These are phyloP conservation scores for Rubus idaeus DNA, from an alignment of 306 rosid genomes.

Conservation along the genomic window DNA sequence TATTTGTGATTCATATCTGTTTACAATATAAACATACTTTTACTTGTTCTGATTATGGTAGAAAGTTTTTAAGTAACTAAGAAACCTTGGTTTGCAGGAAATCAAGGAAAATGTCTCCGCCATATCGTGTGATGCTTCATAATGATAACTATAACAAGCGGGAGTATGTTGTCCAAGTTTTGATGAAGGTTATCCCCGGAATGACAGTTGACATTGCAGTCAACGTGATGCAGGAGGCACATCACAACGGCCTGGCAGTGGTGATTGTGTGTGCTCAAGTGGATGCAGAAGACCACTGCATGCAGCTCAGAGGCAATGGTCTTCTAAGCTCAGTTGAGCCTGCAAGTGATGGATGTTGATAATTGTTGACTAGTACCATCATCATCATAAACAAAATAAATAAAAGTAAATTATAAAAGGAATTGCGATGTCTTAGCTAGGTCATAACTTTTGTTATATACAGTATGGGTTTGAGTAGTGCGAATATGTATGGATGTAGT, in stretches of 20 bases:
- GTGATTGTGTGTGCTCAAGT: constrained; percentile 82
- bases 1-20: background rate
- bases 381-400: background rate
- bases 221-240: constrained; percentile 95
- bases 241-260: constrained; percentile 74
- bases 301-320: constrained; percentile 91
- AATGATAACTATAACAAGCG: constrained; percentile 85
- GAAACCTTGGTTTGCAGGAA: constrained; percentile 45
- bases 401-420: constrained; percentile 7
- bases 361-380: constrained; percentile 1
- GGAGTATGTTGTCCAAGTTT: constrained; percentile 90
- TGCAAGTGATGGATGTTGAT: constrained; percentile 71
- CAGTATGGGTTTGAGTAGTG: constrained; percentile 8
- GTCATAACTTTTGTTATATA: background rate
- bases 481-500: background rate
- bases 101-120: constrained; percentile 72
- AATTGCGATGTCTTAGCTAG: constrained; percentile 7
- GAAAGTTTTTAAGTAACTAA: background rate
- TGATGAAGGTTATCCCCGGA: constrained; percentile 95
- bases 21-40: background rate
- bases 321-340: constrained; percentile 89
- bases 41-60: background rate
- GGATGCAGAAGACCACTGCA: constrained; percentile 95
- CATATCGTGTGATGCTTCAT: constrained; percentile 80
- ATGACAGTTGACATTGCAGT: constrained; percentile 91